Conservation (phyloP, 75 land plant genomes). For the Selaginella tamariscina region DNA sequence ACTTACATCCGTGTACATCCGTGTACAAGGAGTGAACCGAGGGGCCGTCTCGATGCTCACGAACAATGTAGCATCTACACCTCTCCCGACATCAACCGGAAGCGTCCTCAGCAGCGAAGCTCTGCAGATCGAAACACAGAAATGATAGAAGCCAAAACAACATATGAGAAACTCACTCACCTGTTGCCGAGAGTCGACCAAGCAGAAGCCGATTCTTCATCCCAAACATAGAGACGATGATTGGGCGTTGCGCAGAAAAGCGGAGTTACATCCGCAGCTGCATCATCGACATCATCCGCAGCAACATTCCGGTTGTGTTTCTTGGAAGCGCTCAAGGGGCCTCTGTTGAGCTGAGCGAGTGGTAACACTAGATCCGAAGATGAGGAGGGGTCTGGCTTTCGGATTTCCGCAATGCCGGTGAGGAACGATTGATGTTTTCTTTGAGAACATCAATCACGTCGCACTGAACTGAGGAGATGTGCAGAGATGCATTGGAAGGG, state of each 20-base stretch:
- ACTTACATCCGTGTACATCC: no score
- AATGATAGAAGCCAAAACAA: no score
- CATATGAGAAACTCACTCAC: no score
- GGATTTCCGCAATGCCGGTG: background rate
- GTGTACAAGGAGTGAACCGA: slow-evolving; percentile 60
- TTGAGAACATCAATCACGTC: background rate
- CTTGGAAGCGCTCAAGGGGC: slow-evolving; percentile 1
- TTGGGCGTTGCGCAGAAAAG: background rate
- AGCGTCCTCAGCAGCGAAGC: slow-evolving; percentile 52
- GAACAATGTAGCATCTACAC: slow-evolving; percentile 61
- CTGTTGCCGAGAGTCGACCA: slow-evolving; percentile 74
- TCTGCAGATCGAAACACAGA: background rate
- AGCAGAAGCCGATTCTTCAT: slow-evolving; percentile 60
- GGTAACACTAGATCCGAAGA: no score
- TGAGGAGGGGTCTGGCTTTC: background rate
- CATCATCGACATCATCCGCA: background rate
- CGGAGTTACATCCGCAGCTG: no score
- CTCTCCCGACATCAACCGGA: slow-evolving; percentile 62
- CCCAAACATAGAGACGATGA: slow-evolving; percentile 35
- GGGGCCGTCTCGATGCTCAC: slow-evolving; percentile 31
- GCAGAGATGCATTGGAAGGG: background rate
- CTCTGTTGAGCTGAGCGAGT: background rate
- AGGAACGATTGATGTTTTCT: background rate
- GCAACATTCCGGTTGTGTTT: background rate
- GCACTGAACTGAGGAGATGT: background rate